Conservation (phyloP, 495 filamentous ascomycete genomes). For the Penicillium malachiteum region DNA sequence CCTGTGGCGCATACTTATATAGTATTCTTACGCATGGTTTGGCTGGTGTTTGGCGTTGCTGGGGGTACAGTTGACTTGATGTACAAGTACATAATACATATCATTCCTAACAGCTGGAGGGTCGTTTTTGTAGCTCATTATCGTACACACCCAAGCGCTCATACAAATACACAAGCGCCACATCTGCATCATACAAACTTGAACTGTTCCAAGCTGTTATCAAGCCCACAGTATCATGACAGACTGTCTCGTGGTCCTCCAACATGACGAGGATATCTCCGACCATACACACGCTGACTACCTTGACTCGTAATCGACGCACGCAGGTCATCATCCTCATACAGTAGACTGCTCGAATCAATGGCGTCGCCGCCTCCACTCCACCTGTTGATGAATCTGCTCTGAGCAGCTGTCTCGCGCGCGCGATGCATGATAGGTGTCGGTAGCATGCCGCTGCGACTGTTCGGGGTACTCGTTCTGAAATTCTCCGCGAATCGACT, state of each 20-base stretch:
- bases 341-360: slow-evolving; percentile 41
- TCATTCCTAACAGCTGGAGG: too few species aligned
- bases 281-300: slow-evolving; percentile 36
- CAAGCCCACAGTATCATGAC: too few species aligned
- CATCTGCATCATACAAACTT: too few species aligned
- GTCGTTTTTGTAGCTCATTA: too few species aligned
- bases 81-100: too few species aligned
- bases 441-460: slow-evolving; percentile 28
- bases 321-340: slow-evolving; percentile 44
- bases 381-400: slow-evolving; percentile 46
- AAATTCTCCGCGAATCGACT: slow-evolving; percentile 30
- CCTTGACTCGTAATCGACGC: slow-evolving; percentile 43
- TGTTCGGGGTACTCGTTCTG: slow-evolving; percentile 42
- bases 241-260: slow-evolving; percentile 44
- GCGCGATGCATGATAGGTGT: slow-evolving; percentile 24
- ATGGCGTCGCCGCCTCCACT: slow-evolving; percentile 46
- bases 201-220: background rate
- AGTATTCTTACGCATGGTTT: too few species aligned
- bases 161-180: too few species aligned
- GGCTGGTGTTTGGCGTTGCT: too few species aligned
- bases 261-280: slow-evolving; percentile 36
- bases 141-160: too few species aligned
- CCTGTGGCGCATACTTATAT: too few species aligned
- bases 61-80: too few species aligned
- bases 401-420: slow-evolving; percentile 43